Evolutionary conservation across 1,284 basidiomycete species (phyloP).

Genomic region (Leccinum laetum): DNA sequence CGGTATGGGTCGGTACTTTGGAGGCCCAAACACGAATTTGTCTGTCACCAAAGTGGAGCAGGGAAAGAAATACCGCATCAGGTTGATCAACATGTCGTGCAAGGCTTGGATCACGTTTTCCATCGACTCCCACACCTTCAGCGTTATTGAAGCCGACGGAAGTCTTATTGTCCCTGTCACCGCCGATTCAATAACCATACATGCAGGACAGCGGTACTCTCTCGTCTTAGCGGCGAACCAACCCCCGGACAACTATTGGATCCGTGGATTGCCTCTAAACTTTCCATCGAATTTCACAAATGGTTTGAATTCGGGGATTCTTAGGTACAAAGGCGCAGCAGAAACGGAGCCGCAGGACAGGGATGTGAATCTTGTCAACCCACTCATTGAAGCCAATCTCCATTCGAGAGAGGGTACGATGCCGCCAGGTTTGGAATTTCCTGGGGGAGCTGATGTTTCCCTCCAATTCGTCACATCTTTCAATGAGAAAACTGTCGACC

Average conservation of each 20-base stretch:
- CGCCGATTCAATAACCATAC: slow-evolving; percentile 34
- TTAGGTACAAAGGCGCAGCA: slow-evolving; percentile 50
- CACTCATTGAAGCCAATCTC: slow-evolving; percentile 19
- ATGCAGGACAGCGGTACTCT: slow-evolving; percentile 40
- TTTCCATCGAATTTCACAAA: slow-evolving; percentile 21
- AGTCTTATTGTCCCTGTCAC: slow-evolving; percentile 31
- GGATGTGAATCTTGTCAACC: slow-evolving; percentile 19
- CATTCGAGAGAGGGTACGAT: slow-evolving; percentile 11
- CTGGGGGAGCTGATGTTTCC: slow-evolving; percentile 27
- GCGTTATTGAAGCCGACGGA: slow-evolving; percentile 44
- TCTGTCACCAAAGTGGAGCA: slow-evolving; percentile 35
- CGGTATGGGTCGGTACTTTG: slow-evolving; percentile 43
- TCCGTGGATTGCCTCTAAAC: slow-evolving; percentile 31
- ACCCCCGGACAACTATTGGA: slow-evolving; percentile 37
- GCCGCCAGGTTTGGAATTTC: slow-evolving; percentile 22
- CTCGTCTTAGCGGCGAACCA: slow-evolving; percentile 38
- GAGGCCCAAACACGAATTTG: slow-evolving; percentile 37
- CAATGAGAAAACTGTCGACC: slow-evolving; percentile 11
- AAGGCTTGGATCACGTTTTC: slow-evolving; percentile 41
- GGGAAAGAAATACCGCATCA: slow-evolving; percentile 40
- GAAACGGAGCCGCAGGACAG: slow-evolving; percentile 37
- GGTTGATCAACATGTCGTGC: slow-evolving; percentile 42
- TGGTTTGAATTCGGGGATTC: slow-evolving; percentile 43
- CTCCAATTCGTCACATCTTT: slow-evolving; percentile 25
- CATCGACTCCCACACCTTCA: slow-evolving; percentile 40